Conservation (phyloP, 768 basidiomycete genomes). For the Porphyrellus cyaneotinctus region DNA sequence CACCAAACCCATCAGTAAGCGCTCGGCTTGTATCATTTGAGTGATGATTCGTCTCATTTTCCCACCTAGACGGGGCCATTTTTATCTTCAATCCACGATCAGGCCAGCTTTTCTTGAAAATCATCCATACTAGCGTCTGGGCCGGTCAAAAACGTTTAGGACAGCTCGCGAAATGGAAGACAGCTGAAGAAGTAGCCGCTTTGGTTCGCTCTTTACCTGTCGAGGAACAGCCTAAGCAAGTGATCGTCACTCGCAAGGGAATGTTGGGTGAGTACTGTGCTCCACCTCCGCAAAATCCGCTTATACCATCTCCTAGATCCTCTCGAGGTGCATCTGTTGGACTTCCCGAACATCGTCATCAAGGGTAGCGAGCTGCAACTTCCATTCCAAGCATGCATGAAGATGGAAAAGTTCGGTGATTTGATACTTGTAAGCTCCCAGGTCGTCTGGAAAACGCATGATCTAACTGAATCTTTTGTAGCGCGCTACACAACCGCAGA, state of each 20-base stretch:
- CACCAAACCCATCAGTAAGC: constrained; percentile 93
- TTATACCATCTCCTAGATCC: constrained; percentile 50
- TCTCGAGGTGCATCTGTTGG: constrained; percentile 95
- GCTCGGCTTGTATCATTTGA: neutral
- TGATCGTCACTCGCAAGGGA: constrained; percentile 99
- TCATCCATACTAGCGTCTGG: constrained; percentile 99
- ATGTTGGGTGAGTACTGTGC: constrained; percentile 72
- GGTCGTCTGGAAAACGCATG: neutral
- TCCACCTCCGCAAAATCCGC: neutral
- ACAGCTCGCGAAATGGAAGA: constrained; percentile 99
- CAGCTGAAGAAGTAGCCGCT: constrained; percentile 99
- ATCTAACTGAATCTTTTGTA: constrained; percentile 23
- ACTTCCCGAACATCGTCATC: constrained; percentile 99
- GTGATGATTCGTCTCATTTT: neutral
- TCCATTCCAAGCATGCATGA: constrained; percentile 99
- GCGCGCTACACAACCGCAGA: constrained; percentile 97
- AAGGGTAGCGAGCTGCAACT: constrained; percentile 97
- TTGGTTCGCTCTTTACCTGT: constrained; percentile 97
- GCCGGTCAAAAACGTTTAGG: constrained; percentile 99
- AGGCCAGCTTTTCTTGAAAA: constrained; percentile 96
- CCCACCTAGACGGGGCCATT: constrained; percentile 74
- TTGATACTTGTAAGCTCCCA: constrained; percentile 65
- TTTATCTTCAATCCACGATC: constrained; percentile 99
- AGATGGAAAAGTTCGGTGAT: constrained; percentile 99
- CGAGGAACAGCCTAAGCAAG: constrained; percentile 99